Evolutionary conservation across 2,329 filamentous ascomycete genomes (phyloP), one percentile per base, ranked within the genome.

Genomic region (Calonectria honghensis): DNA sequence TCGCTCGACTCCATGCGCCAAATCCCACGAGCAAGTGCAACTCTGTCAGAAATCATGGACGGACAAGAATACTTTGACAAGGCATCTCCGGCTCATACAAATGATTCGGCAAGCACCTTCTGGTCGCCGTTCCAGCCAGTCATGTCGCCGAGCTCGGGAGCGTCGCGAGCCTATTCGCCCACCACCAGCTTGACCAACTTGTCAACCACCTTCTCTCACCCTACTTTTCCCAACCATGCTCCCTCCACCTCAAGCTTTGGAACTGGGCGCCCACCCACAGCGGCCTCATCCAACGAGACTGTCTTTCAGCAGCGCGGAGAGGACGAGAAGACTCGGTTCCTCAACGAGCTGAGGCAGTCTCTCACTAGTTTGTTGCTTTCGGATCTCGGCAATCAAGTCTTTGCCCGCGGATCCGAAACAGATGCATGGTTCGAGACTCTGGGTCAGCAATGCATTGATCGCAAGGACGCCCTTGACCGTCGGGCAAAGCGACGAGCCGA

Each of bases 361-460:
- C 86, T 98, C 50, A 96, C 94, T 2, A 96, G 95, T 77, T 88
- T 99, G 24, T 86, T 98, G 2, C 87, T 98, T 32, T 98, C 96
- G 65, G 97, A 99, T 83, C 89, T 98, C 5, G 96, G 96, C 7
- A 96, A 93, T 51, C 91, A 95, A 37, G 93, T 98, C 1, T 97
- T 97, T 84, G 92, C 93, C n/a, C 91, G 91, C 66, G 97, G 97
- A 4, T 98, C 96, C 52, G 97, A 99, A 86, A 98, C 96, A 0
- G 97, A 98, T 83, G 89, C 89, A 4, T 98, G 96, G 94, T 97
- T 98, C 78, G 89, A 91, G 68, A 91, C 91, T 18, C 84, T 96
- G 9, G 91, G 92, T 3, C 90, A 93, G 78, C 88, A 93, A 77
- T 93, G 91, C 81, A 91, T 93, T 68, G 91, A 93, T 50, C 88